Evolutionary conservation across 305 asterid genomes (phyloP), one percentile per base, ranked within the genome.

Genomic region (Solanum hybrid): DNA sequence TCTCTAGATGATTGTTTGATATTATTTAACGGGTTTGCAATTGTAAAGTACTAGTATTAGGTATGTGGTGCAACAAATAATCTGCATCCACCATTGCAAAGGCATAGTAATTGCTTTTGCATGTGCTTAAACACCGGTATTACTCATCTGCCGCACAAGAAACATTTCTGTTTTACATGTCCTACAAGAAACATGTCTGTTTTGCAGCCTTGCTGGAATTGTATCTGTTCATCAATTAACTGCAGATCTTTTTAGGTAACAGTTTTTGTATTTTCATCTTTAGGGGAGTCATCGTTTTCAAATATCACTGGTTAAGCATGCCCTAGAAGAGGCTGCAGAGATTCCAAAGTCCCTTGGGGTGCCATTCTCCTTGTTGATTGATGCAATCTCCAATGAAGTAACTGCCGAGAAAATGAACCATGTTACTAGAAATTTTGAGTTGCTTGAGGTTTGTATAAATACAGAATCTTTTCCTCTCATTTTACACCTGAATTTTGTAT

Each of bases 341-440:
- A 85, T 89, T 88, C 99, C 99, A 17, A 94, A 93, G 90, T 95
- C 98, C 92, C 96, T 98, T 64, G 95, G 95, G 95, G 92, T 97
- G 98, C 96, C 98, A 27, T 95, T 97, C 91, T 92, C 98, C 9
- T 77, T 92, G 96, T 93, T 97, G 91, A 93, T 97, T 86, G 94
- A 93, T 80, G 96, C 97, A 91, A 95, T 97, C 35, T 93, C 98
- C 38, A 89, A 78, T 45, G 90, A 91, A 89, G 91, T 97, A 77
- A 85, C 97, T 66, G 78, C 95, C 78, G 91, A 93, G 56, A 92
- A 89, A 79, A 94, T 97, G 98, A 91, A 93, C 80, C 94, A 90
- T 76, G 94, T 97, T 89, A 91, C 75, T 51, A 60, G 89, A 56
- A 91, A 94, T 88, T 95, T 93, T 81, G 92, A 92, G 66, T 72